Conservation (phyloP, 2,329 filamentous ascomycete genomes). For the Leptographium galeiforme region DNA sequence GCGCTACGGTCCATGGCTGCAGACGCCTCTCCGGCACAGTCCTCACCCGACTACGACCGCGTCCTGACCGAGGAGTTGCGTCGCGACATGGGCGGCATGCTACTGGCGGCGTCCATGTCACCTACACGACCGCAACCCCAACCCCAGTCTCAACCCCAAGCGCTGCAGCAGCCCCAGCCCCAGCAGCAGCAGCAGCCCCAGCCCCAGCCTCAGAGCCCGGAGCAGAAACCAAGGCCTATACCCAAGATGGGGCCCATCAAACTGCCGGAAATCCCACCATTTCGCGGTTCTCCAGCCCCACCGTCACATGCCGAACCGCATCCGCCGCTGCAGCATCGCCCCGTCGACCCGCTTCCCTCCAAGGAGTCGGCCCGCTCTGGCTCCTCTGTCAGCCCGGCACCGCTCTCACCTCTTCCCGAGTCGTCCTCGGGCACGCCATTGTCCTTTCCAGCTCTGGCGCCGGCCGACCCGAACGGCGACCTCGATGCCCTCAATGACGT, state of each 20-base stretch:
- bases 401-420: constrained; percentile 8
- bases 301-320: constrained; percentile 12
- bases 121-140: background rate
- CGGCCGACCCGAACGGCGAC: constrained; percentile 49
- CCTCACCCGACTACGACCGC: constrained; percentile 47
- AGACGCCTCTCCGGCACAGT: constrained; percentile 23
- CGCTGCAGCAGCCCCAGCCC: constrained; percentile 12
- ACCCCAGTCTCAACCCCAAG: constrained; percentile 13
- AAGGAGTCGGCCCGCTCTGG: constrained; percentile 3
- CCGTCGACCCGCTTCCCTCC: constrained; percentile 4
- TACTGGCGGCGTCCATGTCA: constrained; percentile 27
- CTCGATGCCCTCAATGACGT: constrained; percentile 82
- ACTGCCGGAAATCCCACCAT: constrained; percentile 43
- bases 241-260: constrained; percentile 26
- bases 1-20: constrained; percentile 12
- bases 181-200: background rate
- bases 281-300: constrained; percentile 22
- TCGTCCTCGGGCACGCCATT: constrained; percentile 14
- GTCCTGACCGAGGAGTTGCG: constrained; percentile 50
- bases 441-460: constrained; percentile 43
- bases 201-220: constrained; percentile 8
- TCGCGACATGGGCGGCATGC: constrained; percentile 45
- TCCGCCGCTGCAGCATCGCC: constrained; percentile 4
- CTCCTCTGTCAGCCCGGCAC: background rate
- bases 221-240: constrained; percentile 19